Evolutionary conservation across 2,329 filamentous ascomycete species (phyloP).

Genomic region (Rhynchosporium agropyri): DNA sequence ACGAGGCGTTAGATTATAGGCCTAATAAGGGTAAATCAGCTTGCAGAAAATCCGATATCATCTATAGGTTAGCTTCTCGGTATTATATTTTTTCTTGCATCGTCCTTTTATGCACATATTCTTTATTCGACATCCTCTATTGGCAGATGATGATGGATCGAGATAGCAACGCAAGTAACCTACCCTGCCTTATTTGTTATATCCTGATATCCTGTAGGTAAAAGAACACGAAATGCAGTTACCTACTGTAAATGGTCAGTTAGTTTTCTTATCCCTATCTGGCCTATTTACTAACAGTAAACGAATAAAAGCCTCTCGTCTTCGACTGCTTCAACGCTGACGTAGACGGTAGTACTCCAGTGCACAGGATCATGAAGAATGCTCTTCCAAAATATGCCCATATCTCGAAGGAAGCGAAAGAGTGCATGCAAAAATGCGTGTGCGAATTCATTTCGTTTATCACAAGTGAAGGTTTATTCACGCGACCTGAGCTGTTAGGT

Average conservation of each 20-base stretch:
- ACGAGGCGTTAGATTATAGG: too few species aligned
- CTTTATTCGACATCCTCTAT: too few species aligned
- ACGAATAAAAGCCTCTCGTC: conserved; percentile 45
- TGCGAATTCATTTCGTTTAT: conserved; percentile 99
- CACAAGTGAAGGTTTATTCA: conserved; percentile 86
- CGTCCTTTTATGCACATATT: too few species aligned
- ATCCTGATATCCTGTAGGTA: conserved; percentile 11
- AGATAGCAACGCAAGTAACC: too few species aligned
- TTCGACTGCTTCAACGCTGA: conserved; percentile 71
- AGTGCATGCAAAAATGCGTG: conserved; percentile 99
- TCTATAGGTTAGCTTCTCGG: too few species aligned
- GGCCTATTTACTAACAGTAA: conserved; percentile 49
- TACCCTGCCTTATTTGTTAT: too few species aligned
- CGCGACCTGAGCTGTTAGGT: conserved; percentile 24
- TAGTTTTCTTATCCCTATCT: conserved; percentile 54
- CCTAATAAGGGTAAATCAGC: too few species aligned
- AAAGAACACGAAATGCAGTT: conserved; percentile 99
- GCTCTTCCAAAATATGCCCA: conserved; percentile 97
- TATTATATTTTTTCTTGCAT: too few species aligned
- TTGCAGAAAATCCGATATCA: too few species aligned
- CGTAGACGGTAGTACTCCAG: conserved; percentile 90
- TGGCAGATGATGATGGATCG: too few species aligned
- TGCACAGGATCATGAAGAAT: conserved; percentile 98
- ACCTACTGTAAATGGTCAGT: conserved; percentile 99
- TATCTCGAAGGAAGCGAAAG: conserved; percentile 98